These are phyloP conservation scores for Epichloe festucae DNA, from an alignment of 2,329 filamentous ascomycete genomes.

Conservation along the genomic window DNA sequence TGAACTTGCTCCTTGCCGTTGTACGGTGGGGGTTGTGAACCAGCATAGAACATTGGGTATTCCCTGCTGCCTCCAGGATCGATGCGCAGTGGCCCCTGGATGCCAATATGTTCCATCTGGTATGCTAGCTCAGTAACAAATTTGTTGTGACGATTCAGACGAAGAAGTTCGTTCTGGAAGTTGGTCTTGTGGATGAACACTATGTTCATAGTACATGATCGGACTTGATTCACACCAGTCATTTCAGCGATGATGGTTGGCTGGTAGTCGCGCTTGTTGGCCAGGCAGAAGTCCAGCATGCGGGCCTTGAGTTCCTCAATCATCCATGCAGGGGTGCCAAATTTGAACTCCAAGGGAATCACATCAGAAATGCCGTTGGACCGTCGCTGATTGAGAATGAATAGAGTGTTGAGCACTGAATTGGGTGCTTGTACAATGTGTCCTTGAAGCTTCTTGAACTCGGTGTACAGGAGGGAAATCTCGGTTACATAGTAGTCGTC, in stretches of 20 bases:
- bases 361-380: constrained; percentile 82
- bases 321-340: constrained; percentile 70
- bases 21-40: constrained; percentile 20
- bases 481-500: constrained; percentile 97
- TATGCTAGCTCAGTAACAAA: constrained; percentile 88
- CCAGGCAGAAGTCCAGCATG: constrained; percentile 69
- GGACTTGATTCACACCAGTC: constrained; percentile 65
- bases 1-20: constrained; percentile 17
- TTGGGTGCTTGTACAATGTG: constrained; percentile 94
- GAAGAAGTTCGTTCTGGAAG: constrained; percentile 87
- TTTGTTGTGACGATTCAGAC: constrained; percentile 82
- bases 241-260: constrained; percentile 78
- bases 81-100: constrained; percentile 56
- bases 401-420: constrained; percentile 81
- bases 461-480: constrained; percentile 83
- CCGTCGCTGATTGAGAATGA: constrained; percentile 88
- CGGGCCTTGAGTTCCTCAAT: constrained; percentile 71
- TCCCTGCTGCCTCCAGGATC: constrained; percentile 57
- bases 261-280: constrained; percentile 83
- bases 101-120: constrained; percentile 69
- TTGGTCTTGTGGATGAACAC: constrained; percentile 97
- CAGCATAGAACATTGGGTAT: constrained; percentile 47
- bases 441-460: constrained; percentile 98
- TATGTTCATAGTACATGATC: constrained; percentile 77
- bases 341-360: constrained; percentile 72